phyloP scores from a whole-genome alignment of 495 filamentous ascomycete species.

The Trichoderma asperelloides region DNA sequence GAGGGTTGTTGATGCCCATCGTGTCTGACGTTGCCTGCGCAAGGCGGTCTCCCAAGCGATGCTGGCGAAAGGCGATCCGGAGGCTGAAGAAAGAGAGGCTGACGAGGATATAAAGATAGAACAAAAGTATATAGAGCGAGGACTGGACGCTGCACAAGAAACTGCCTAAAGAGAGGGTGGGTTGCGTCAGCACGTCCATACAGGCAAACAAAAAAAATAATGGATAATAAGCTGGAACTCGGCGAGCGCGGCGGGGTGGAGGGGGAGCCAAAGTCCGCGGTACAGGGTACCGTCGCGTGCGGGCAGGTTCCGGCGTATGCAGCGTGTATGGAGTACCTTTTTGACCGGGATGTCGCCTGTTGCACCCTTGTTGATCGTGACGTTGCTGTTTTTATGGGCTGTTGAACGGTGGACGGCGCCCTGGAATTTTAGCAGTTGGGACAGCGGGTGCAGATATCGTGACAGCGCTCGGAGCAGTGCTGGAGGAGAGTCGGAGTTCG shows the following conservation, averaged over 20 bases:
- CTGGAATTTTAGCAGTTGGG: too few species aligned
- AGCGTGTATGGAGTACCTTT: too few species aligned
- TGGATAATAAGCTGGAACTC: background rate
- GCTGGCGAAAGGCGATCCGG: background rate
- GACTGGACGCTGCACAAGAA: background rate
- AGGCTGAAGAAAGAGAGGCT: background rate
- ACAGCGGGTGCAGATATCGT: too few species aligned
- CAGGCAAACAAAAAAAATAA: background rate
- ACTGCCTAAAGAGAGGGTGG: background rate
- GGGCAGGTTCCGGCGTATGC: too few species aligned
- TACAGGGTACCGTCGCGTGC: too few species aligned
- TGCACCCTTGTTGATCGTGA: too few species aligned
- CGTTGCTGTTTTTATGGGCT: too few species aligned
- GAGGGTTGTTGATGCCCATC: slow-evolving; percentile 51
- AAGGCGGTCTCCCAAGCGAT: background rate
- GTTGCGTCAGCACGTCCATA: slow-evolving; percentile 1
- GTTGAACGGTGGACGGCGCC: too few species aligned
- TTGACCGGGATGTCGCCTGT: too few species aligned
- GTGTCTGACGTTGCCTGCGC: slow-evolving; percentile 13
- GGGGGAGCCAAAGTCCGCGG: background rate
- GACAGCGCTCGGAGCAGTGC: too few species aligned
- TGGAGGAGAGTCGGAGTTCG: too few species aligned
- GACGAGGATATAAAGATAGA: background rate
- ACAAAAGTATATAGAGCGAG: background rate
- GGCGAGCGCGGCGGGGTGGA: background rate